Percentiles rank a stretch among this genome's conserved stretches.
Evolutionary conservation across 768 basidiomycete species (phyloP).

Genomic region (Mycena polygramma): DNA sequence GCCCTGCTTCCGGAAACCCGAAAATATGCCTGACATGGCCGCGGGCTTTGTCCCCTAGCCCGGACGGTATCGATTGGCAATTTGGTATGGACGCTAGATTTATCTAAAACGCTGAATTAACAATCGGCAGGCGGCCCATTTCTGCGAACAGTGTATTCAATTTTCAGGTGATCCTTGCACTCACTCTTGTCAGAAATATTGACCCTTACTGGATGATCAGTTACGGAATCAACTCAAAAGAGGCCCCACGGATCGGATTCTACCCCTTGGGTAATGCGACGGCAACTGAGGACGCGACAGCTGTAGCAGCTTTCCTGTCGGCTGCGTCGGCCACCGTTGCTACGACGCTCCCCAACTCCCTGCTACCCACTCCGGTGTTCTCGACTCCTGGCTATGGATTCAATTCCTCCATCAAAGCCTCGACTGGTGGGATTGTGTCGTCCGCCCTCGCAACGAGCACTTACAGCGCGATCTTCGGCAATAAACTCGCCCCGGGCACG

Average conservation of each 20-base stretch:
- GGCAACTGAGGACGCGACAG: constrained; percentile 54
- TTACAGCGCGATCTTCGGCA: constrained; percentile 70
- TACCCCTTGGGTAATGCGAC: constrained; percentile 70
- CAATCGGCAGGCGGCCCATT: constrained; percentile 69
- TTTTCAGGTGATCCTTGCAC: constrained; percentile 71
- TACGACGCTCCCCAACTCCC: constrained; percentile 80
- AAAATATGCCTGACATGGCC: constrained; percentile 84
- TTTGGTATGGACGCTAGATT: constrained; percentile 61
- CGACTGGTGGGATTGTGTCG: constrained; percentile 66
- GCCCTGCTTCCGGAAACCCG: constrained; percentile 73
- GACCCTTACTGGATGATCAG: constrained; percentile 48
- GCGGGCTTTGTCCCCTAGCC: constrained; percentile 69
- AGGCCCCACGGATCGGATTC: constrained; percentile 84
- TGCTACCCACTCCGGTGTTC: constrained; percentile 73
- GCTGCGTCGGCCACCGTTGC: constrained; percentile 72
- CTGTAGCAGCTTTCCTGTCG: constrained; percentile 67
- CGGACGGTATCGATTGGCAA: constrained; percentile 89
- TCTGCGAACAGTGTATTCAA: constrained; percentile 80
- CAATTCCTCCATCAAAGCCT: constrained; percentile 73
- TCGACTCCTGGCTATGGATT: constrained; percentile 76
- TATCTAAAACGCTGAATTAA: background rate
- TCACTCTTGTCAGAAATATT: background rate
- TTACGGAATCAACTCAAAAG: constrained; percentile 80
- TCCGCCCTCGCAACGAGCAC: constrained; percentile 80
- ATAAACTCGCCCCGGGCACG: constrained; percentile 58